Evolutionary conservation across 2,329 filamentous ascomycete genomes (phyloP), one percentile per base, ranked within the genome.

Genomic region (Penicillium sp.): DNA sequence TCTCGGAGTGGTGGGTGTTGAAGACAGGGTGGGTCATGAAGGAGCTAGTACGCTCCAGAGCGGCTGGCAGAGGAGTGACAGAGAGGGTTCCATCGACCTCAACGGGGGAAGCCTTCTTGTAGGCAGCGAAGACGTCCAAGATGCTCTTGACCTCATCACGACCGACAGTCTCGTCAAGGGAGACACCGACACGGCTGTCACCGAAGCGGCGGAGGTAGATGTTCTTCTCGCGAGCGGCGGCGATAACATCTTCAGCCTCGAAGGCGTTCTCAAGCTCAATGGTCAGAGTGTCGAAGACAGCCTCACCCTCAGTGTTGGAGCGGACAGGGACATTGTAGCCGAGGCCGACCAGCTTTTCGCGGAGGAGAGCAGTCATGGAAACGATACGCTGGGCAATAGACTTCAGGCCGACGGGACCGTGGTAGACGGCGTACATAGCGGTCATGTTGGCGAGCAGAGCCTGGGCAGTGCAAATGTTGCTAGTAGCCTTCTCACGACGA

Each of bases 391-490:
- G 84, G 1, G 93, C 92, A 70, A 97, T 97, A 13, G 85, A 83
- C 75, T 87, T 91, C 47, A 97, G 78, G 16, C 92, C 92, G 50
- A 86, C 75, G 1, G 93, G 93, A 3, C 93, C 93, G 71, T 97
- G 93, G 74, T 97, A 97, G 50, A 97, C 82, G 48, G 92, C 92
- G 70, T 96, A 97, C 78, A 97, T 88, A 51, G 92, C 91, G 64
- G 87, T 93, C 91, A 97, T 97, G 74, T 97, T 97, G 33, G 93
- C 93, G 48, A 97, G 81, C 23, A 97, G 79, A 8, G 93, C 93
- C 76, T 97, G 93, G 1, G 93, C 92, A 1, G 93, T 97, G 79
- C 93, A 97, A 55, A 97, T 92, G 70, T 97, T 97, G 79, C 92
- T 96, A 1, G 93, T 97, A 1, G 93, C 93, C 82, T 97, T 97